phyloP scores from a whole-genome alignment of 2,329 filamentous ascomycete species.

The Hansfordia pulvinata region DNA sequence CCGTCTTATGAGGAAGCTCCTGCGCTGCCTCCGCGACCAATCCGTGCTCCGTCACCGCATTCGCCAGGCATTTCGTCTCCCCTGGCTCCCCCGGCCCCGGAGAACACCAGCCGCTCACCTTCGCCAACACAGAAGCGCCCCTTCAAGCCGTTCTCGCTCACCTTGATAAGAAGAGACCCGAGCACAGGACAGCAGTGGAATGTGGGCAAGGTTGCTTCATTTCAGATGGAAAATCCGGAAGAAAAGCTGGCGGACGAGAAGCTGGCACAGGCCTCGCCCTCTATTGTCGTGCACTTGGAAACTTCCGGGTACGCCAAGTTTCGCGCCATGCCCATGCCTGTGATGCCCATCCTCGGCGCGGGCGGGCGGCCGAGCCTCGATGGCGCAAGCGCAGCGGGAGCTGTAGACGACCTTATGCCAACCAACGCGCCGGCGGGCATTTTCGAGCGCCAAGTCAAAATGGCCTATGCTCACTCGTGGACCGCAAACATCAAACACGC shows the following conservation, averaged over 20 bases:
- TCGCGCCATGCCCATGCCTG: slow-evolving; percentile 29
- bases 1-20: not conserved
- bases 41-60: too few species aligned
- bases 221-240: slow-evolving; percentile 28
- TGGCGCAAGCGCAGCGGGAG: slow-evolving; percentile 6
- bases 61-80: too few species aligned
- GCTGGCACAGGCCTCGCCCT: slow-evolving; percentile 17
- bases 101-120: slow-evolving; percentile 15
- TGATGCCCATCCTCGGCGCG: slow-evolving; percentile 4
- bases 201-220: slow-evolving; percentile 49
- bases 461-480: slow-evolving; percentile 40
- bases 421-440: slow-evolving; percentile 12
- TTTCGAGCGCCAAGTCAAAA: slow-evolving; percentile 42
- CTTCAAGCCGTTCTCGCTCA: slow-evolving; percentile 36
- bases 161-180: slow-evolving; percentile 62
- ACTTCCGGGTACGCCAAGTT: slow-evolving; percentile 45
- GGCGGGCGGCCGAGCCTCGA: slow-evolving; percentile 12
- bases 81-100: too few species aligned
- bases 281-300: slow-evolving; percentile 38
- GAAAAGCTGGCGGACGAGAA: slow-evolving; percentile 15
- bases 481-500: slow-evolving; percentile 30
- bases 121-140: slow-evolving; percentile 22
- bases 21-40: not conserved
- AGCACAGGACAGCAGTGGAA: slow-evolving; percentile 61
- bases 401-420: not conserved